Evolutionary conservation across 2,329 filamentous ascomycete species (phyloP).

Genomic region (Colletotrichum eleusines): DNA sequence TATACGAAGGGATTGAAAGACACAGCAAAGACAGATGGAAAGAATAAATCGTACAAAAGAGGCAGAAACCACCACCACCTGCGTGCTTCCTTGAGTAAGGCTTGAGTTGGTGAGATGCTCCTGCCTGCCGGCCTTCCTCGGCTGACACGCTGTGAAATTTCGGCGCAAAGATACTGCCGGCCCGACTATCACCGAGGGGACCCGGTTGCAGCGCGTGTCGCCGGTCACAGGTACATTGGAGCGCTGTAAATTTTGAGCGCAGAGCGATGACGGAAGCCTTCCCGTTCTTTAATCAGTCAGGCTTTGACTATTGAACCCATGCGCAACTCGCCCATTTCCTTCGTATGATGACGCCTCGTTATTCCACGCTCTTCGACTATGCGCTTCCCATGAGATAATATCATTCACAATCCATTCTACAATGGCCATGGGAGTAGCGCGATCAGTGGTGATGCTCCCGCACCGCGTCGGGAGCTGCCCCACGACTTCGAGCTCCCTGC

Average conservation of each 20-base stretch:
- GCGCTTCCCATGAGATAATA: conserved; percentile 39
- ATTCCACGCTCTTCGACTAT: conserved; percentile 33
- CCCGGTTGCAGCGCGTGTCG: conserved; percentile 10
- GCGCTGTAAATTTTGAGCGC: conserved; percentile 33
- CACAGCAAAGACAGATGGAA: background rate
- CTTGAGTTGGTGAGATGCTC: background rate
- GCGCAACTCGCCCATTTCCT: conserved; percentile 17
- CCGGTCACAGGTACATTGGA: conserved; percentile 3
- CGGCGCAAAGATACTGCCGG: conserved; percentile 23
- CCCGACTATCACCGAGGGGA: conserved; percentile 36
- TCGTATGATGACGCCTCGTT: conserved; percentile 36
- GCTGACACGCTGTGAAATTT: conserved; percentile 12
- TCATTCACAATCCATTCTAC: conserved; percentile 21
- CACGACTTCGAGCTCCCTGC: conserved; percentile 20
- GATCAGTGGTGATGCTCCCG: conserved; percentile 61
- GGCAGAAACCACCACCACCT: background rate
- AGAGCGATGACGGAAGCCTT: conserved; percentile 36
- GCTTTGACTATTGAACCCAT: conserved; percentile 11
- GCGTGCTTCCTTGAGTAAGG: background rate
- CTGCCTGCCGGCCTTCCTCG: conserved; percentile 1
- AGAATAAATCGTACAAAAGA: background rate
- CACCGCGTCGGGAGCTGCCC: conserved; percentile 54
- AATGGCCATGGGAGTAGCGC: conserved; percentile 58
- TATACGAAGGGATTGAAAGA: background rate
- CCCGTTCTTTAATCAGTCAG: conserved; percentile 4